These are phyloP conservation scores for Ostreobium quekettii DNA, from an alignment of 139 green algal genomes.

Conservation along the genomic window DNA sequence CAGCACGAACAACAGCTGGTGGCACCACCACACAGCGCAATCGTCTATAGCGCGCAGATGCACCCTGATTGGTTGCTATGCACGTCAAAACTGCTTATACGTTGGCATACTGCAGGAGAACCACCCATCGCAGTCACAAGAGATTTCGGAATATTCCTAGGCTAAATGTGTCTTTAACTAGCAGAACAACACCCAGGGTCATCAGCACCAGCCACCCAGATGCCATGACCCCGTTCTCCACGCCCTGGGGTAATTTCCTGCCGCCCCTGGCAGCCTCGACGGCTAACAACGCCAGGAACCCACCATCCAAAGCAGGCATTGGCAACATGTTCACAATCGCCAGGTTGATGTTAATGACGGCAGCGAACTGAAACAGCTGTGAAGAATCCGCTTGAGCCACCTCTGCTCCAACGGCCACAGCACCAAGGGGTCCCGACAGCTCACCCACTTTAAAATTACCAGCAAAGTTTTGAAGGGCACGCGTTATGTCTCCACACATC, in stretches of 20 bases:
- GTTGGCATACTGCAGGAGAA: no score
- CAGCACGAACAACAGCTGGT: no score
- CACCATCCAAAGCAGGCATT: constrained; percentile 90
- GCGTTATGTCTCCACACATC: neutral
- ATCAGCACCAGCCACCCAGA: constrained; percentile 82
- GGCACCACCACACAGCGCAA: no score
- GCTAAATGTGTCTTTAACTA: constrained; percentile 75
- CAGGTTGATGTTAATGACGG: constrained; percentile 97
- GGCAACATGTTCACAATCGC: constrained; percentile 92
- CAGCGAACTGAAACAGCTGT: constrained; percentile 85
- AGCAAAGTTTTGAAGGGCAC: neutral
- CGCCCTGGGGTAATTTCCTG: constrained; percentile 70
- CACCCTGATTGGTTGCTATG: no score
- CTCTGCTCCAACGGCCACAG: no score
- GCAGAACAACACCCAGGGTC: constrained; percentile 63
- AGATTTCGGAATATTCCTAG: no score
- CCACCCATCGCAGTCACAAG: no score
- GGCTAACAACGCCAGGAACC: constrained; percentile 81
- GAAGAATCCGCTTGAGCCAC: no score
- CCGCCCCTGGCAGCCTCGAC: constrained; percentile 76
- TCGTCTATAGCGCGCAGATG: no score
- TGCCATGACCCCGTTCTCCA: constrained; percentile 86
- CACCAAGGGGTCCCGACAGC: no score
- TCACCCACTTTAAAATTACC: constrained; percentile 16
- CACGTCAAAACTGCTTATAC: no score